These are phyloP conservation scores for Russula lepida DNA, from an alignment of 768 basidiomycete species.

Conservation along the genomic window DNA sequence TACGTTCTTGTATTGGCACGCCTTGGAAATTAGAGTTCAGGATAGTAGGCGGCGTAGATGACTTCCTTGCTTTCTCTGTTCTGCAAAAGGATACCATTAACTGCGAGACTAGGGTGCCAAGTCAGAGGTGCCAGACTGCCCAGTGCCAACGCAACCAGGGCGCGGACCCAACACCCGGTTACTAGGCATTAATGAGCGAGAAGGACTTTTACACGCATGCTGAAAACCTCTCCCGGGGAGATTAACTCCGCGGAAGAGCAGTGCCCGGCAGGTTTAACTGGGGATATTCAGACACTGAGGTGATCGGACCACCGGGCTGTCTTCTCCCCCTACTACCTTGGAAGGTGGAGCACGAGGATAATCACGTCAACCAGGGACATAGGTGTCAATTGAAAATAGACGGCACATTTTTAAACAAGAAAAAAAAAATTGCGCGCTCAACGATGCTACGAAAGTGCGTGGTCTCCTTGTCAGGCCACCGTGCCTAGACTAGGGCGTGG, in stretches of 20 bases:
- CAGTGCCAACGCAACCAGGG: conserved; percentile 9
- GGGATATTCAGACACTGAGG: not conserved
- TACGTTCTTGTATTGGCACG: not conserved
- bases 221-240: not conserved
- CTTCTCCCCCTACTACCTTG: not conserved
- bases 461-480: not conserved
- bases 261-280: not conserved
- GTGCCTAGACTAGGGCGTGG: conserved; percentile 4
- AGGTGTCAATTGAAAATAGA: not conserved
- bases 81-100: not conserved
- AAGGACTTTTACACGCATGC: not conserved
- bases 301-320: conserved; percentile 6
- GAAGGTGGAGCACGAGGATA: not conserved
- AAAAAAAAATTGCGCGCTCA: not conserved
- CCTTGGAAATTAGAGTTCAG: conserved; percentile 2
- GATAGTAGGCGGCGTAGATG: not conserved
- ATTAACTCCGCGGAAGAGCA: conserved; percentile 10
- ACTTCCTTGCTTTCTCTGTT: not conserved
- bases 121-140: not conserved
- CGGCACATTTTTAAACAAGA: not conserved
- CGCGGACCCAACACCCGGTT: not conserved
- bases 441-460: not conserved
- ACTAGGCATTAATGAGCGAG: not conserved
- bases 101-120: not conserved
- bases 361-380: conserved; percentile 11